phyloP scores from a whole-genome alignment of 139 green algal species.

The Zygnema circumcarinatum region DNA sequence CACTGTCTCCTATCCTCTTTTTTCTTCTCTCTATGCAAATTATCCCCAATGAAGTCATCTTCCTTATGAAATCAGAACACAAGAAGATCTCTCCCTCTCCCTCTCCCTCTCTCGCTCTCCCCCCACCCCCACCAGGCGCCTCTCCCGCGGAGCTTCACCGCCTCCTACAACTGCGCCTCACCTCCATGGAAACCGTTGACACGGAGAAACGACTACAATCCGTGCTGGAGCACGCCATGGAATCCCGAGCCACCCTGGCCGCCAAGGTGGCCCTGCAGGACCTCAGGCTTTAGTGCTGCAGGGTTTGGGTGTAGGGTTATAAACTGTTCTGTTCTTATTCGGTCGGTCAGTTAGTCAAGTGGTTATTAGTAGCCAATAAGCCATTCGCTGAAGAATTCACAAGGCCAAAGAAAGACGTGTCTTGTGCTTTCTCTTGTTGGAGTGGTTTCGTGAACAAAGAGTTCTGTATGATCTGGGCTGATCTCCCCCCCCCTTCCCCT shows the following conservation, averaged over 20 bases:
- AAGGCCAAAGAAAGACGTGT: too few relatives aligned
- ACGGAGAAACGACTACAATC: conserved; percentile 16
- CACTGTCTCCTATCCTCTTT: too few relatives aligned
- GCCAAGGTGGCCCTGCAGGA: conserved; percentile 43
- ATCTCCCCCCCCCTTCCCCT: neutral
- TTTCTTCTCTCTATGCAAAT: neutral
- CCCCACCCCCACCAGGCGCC: conserved; percentile 38
- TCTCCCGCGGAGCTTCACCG: conserved; percentile 30
- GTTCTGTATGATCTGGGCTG: neutral
- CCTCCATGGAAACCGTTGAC: conserved; percentile 46
- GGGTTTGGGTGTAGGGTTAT: too few relatives aligned
- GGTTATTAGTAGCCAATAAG: too few relatives aligned
- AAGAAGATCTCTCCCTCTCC: too few relatives aligned
- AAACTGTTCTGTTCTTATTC: too few relatives aligned
- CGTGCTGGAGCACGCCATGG: neutral
- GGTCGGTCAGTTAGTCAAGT: too few relatives aligned
- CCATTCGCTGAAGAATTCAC: too few relatives aligned
- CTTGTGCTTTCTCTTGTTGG: too few relatives aligned
- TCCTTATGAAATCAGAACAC: too few relatives aligned
- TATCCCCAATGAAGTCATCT: too few relatives aligned
- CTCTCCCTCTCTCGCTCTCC: neutral
- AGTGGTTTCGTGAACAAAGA: too few relatives aligned
- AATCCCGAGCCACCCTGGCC: conserved; percentile 30
- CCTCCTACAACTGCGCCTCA: conserved; percentile 33
- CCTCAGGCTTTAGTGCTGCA: conserved; percentile 37